A percentile compares a stretch with the other conserved stretches of the same genome.
phyloP scores from a whole-genome alignment of 1,284 basidiomycete genomes.

The Meira miltonrushii region DNA sequence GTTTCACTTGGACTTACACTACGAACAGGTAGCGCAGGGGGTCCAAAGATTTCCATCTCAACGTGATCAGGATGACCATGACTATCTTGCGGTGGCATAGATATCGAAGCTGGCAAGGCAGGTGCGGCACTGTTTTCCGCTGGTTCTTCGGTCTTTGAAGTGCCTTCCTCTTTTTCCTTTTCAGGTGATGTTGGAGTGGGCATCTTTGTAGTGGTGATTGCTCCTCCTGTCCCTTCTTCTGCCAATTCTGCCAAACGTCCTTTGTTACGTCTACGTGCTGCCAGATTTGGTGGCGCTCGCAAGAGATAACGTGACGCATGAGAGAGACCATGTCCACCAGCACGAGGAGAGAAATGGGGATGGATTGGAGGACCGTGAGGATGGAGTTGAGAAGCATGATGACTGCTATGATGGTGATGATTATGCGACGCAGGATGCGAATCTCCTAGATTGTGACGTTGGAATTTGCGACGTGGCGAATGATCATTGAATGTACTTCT shows the following conservation, averaged over 20 bases:
- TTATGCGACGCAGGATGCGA: slow-evolving; percentile 1
- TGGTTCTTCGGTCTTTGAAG: not conserved
- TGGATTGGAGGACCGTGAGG: slow-evolving; percentile 1
- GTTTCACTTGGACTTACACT: slow-evolving; percentile 40
- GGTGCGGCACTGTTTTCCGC: slow-evolving; percentile 1
- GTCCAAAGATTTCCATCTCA: slow-evolving; percentile 29
- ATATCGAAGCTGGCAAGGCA: not conserved
- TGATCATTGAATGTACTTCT: not conserved
- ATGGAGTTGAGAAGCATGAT: not conserved
- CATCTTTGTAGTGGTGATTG: not conserved
- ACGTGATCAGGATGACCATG: not conserved
- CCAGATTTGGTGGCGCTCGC: slow-evolving; percentile 12
- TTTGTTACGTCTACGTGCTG: slow-evolving; percentile 22
- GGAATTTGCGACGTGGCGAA: not conserved
- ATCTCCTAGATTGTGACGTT: slow-evolving; percentile 2
- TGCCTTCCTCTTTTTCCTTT: not conserved
- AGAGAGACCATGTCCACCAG: slow-evolving; percentile 18
- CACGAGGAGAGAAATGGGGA: slow-evolving; percentile 19
- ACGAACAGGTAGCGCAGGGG: slow-evolving; percentile 29
- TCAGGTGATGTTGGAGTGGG: not conserved
- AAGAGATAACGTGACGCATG: slow-evolving; percentile 11
- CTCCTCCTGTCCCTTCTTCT: slow-evolving; percentile 19
- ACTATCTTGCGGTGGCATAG: not conserved
- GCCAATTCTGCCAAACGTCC: slow-evolving; percentile 44
- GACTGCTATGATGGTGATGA: slow-evolving; percentile 8